Evolutionary conservation across 768 basidiomycete species (phyloP).

Genomic region (Xerocomellus amylosporus): DNA sequence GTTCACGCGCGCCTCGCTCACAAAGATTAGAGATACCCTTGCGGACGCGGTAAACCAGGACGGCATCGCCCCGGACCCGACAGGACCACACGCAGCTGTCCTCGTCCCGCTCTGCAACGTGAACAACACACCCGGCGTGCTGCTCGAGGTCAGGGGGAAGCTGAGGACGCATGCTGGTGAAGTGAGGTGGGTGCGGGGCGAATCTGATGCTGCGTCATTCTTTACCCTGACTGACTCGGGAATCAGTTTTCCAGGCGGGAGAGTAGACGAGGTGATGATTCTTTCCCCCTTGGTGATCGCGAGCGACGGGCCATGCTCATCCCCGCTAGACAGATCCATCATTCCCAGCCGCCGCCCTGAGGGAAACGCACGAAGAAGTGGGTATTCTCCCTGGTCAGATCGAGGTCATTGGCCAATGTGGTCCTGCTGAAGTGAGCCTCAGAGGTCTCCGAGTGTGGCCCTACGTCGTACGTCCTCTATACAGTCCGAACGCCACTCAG

Average conservation of each 20-base stretch:
- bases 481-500: not conserved
- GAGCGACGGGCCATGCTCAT: not conserved
- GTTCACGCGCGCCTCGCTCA: conserved; percentile 37
- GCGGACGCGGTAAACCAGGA: conserved; percentile 11
- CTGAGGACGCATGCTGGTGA: conserved; percentile 76
- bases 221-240: not conserved
- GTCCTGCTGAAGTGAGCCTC: conserved; percentile 58
- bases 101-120: conserved; percentile 80
- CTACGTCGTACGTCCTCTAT: conserved; percentile 57
- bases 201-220: not conserved
- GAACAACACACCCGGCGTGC: conserved; percentile 56
- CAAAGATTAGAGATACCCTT: conserved; percentile 31
- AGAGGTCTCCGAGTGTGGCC: conserved; percentile 69
- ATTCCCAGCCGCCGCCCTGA: conserved; percentile 54
- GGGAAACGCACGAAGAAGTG: conserved; percentile 75
- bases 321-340: conserved; percentile 48
- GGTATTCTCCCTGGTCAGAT: conserved; percentile 59
- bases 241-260: conserved; percentile 71
- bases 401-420: conserved; percentile 63
- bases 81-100: conserved; percentile 59
- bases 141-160: conserved; percentile 68
- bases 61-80: conserved; percentile 15
- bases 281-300: not conserved
- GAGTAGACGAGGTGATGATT: conserved; percentile 55
- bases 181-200: conserved; percentile 54